phyloP scores from a whole-genome alignment of 116 monocot genomes.

The Cymodocea nodosa region DNA sequence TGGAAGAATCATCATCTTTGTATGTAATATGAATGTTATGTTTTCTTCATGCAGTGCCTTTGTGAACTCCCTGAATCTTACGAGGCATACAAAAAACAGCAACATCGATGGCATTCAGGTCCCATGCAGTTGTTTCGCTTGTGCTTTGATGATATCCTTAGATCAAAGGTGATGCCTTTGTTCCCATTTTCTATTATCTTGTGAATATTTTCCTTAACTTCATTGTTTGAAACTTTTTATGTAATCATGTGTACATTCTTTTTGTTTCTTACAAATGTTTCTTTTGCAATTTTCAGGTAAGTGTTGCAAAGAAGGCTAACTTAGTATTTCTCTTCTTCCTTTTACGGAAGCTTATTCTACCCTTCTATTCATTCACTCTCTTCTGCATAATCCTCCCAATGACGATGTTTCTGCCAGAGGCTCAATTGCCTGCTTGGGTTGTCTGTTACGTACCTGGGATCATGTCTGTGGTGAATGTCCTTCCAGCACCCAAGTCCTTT shows the following conservation, averaged over 20 bases:
- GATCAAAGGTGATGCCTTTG: constrained; percentile 28
- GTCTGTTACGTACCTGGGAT: constrained; percentile 61
- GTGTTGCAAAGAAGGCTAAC: constrained; percentile 41
- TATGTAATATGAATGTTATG: not conserved
- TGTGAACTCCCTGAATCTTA: constrained; percentile 72
- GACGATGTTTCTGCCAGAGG: constrained; percentile 71
- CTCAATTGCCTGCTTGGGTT: constrained; percentile 61
- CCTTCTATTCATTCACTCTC: constrained; percentile 66
- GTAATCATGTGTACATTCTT: not conserved
- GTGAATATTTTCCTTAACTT: no score
- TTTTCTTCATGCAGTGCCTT: constrained; percentile 32
- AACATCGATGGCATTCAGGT: constrained; percentile 72
- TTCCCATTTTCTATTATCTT: not conserved
- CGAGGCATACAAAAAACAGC: constrained; percentile 66
- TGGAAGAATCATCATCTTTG: not conserved
- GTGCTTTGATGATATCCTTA: constrained; percentile 49
- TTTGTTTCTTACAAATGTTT: not conserved
- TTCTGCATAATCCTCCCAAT: constrained; percentile 70
- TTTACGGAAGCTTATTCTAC: constrained; percentile 54
- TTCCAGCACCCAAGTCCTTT: constrained; percentile 53
- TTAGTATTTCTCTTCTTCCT: constrained; percentile 69
- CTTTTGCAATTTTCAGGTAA: constrained; percentile 24
- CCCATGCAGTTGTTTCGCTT: constrained; percentile 68
- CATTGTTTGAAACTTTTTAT: not conserved
- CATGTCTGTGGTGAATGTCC: constrained; percentile 50